Conservation (phyloP, 2,329 filamentous ascomycete species). For the Paraphoma sp. region DNA sequence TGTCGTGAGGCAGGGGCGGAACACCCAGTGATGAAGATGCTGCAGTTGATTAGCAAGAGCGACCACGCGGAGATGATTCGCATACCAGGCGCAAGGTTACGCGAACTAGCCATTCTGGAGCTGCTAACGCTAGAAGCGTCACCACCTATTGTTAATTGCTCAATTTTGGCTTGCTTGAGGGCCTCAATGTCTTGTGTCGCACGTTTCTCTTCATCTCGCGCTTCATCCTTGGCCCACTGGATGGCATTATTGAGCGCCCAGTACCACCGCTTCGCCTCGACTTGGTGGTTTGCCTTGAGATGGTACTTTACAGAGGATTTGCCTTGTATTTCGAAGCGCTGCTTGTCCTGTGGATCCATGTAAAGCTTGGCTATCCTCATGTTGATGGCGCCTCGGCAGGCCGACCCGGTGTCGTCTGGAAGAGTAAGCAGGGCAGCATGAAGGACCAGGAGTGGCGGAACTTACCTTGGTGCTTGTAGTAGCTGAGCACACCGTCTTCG, state of each 20-base stretch:
- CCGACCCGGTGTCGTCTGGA: conserved; percentile 86
- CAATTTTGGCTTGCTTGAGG: conserved; percentile 76
- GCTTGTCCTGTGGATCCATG: conserved; percentile 98
- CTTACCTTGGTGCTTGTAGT: conserved; percentile 91
- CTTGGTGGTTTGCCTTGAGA: conserved; percentile 95
- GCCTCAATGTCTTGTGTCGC: conserved; percentile 76
- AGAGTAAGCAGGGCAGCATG: conserved; percentile 11
- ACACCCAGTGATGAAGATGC: conserved; percentile 55
- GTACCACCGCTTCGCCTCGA: conserved; percentile 98
- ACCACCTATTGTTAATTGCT: conserved; percentile 62
- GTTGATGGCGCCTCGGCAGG: conserved; percentile 96
- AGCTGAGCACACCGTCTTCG: conserved; percentile 95
- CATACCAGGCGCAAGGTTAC: conserved; percentile 39
- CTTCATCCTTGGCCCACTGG: conserved; percentile 97
- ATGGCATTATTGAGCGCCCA: conserved; percentile 99
- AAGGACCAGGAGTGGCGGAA: not conserved
- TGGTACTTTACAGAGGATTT: conserved; percentile 99
- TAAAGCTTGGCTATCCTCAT: conserved; percentile 95
- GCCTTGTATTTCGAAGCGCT: conserved; percentile 95
- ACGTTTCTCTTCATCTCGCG: conserved; percentile 84
- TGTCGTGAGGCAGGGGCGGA: conserved; percentile 52
- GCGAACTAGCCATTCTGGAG: conserved; percentile 36
- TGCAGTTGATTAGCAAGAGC: not conserved
- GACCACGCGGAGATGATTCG: no score
- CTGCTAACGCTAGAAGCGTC: conserved; percentile 50